Evolutionary conservation across 108 stramenopile genomes (phyloP).

Genomic region (Bacterosira constricta): DNA sequence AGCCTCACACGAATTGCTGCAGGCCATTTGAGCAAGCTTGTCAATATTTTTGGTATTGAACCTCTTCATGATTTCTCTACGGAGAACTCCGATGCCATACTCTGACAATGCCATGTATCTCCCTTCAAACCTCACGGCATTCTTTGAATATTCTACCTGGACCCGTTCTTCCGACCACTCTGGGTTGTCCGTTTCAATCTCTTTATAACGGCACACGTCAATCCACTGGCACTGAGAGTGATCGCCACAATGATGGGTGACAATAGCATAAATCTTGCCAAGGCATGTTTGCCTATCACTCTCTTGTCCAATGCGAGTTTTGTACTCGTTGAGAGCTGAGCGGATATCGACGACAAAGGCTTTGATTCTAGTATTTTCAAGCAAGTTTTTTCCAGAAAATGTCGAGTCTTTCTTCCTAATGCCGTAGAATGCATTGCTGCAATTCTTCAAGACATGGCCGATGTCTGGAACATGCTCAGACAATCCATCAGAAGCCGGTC

Average conservation of each 20-base stretch:
- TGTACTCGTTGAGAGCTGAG: too few species aligned
- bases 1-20: slow-evolving; percentile 7
- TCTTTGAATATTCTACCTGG: background rate
- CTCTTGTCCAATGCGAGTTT: too few species aligned
- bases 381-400: too few species aligned
- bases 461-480: too few species aligned
- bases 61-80: background rate
- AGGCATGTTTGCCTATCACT: too few species aligned
- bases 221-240: background rate
- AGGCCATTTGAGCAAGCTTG: background rate
- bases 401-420: too few species aligned
- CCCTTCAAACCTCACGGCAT: background rate
- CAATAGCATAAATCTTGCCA: too few species aligned
- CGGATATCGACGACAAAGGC: too few species aligned
- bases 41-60: slow-evolving; percentile 11
- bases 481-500: too few species aligned
- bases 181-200: background rate
- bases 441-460: too few species aligned
- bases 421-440: too few species aligned
- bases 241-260: slow-evolving; percentile 5
- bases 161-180: background rate
- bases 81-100: background rate
- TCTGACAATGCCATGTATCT: background rate
- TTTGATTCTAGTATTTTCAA: too few species aligned
- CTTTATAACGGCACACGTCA: background rate